These are phyloP conservation scores for Schwanniomyces yamadae DNA, from an alignment of 805 yeast species.

Conservation along the genomic window DNA sequence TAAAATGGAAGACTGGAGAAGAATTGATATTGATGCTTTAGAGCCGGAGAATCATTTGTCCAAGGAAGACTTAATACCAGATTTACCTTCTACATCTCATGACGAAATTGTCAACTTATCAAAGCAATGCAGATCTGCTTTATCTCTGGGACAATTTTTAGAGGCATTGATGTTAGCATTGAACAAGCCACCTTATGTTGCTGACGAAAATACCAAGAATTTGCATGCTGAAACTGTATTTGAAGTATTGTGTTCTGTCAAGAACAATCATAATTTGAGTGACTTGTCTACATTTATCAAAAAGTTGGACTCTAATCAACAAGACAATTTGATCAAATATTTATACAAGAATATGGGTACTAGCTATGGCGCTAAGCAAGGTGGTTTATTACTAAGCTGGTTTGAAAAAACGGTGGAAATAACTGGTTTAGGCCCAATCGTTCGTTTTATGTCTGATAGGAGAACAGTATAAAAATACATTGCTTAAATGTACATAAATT, in stretches of 20 bases:
- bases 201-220: constrained; percentile 55
- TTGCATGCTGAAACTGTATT: constrained; percentile 50
- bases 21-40: constrained; percentile 88
- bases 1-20: constrained; percentile 79
- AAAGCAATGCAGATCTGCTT: constrained; percentile 56
- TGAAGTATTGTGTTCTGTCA: constrained; percentile 57
- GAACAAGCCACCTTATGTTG: constrained; percentile 80
- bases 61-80: constrained; percentile 60
- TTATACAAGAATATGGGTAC: constrained; percentile 82
- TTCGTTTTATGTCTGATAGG: constrained; percentile 83
- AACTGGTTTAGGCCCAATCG: constrained; percentile 87
- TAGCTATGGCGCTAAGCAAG: constrained; percentile 77
- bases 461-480: constrained; percentile 55
- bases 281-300: constrained; percentile 67
- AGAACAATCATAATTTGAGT: constrained; percentile 56
- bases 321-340: constrained; percentile 77
- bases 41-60: constrained; percentile 78
- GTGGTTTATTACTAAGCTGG: constrained; percentile 87
- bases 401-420: constrained; percentile 82
- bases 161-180: constrained; percentile 67
- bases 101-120: constrained; percentile 55
- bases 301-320: constrained; percentile 59
- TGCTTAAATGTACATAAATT: background rate
- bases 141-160: constrained; percentile 69
- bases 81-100: constrained; percentile 41